Base-by-base conservation (phyloP, 768 basidiomycete genomes). In the Suillus cothurnatus region DNA sequence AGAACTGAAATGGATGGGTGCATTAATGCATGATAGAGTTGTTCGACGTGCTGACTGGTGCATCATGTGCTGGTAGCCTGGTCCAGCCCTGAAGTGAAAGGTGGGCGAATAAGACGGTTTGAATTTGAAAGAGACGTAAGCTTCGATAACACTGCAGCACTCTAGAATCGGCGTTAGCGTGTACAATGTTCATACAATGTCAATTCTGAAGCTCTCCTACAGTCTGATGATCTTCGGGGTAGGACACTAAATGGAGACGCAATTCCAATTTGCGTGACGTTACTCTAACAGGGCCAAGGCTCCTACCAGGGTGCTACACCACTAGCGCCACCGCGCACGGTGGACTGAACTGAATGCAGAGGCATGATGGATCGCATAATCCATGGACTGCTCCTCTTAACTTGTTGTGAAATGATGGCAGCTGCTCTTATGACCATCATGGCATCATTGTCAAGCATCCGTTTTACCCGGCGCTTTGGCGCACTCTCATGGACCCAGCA, bases 1-100 rank as follows among this genome's bases (percentile, higher is more conserved):
- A 61, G 79, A 77, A 19, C 74, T 75, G 69, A 87, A 91, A 65
- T 78, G 79, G 53, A 89, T 85, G 5, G 87, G 87, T 49, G 67
- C 67, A 55, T 77, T 71, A 43, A 78, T 72, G 49, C 45, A 64
- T 7, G 77, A 76, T 31, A 61, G 64, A 53, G 58, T 78, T 31
- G 72, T 75, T 65, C 77, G 71, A 17, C 71, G 75, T 55, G 72
- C 68, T 31, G 61, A 41, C 38, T 41, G 5, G 17, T 21, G 26
- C 58, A 59, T 59, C 3, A 8, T 41, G 32, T 28, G 31, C 52
- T 31, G 19, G 52, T 19, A 31, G 28, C 23, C 43, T 19, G 21
- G 28, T 14, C 43, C 5, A 3, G 9, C 11, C 8, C 14, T 50
- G 26, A 8, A 15, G 3, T 52, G 50, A 52, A 21, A 36, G 11